Evolutionary conservation across 2,329 filamentous ascomycete species (phyloP).

Genomic region (Arthrobotrys megalospora): DNA sequence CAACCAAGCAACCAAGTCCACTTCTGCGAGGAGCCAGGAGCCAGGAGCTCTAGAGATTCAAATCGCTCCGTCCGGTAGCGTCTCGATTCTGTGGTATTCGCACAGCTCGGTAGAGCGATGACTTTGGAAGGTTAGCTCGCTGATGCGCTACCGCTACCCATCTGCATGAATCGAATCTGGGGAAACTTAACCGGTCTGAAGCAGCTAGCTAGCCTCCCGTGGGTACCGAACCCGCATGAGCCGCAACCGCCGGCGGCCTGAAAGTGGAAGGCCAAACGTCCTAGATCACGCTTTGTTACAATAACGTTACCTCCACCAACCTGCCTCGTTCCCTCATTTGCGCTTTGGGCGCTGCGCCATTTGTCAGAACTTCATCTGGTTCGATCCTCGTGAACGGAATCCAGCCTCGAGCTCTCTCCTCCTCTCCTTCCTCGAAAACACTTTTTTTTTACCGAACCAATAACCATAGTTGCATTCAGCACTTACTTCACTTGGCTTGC

Average conservation of each 20-base stretch:
- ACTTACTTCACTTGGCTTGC: neutral
- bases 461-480: neutral
- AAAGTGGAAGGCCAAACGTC: neutral
- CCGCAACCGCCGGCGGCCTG: constrained; percentile 3
- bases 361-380: constrained; percentile 15
- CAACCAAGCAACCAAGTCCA: too few relatives aligned
- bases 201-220: neutral
- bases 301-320: constrained; percentile 13
- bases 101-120: too few relatives aligned
- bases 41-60: too few relatives aligned
- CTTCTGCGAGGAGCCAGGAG: too few relatives aligned
- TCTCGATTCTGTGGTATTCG: too few relatives aligned
- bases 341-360: constrained; percentile 55
- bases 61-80: too few relatives aligned
- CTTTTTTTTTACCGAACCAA: constrained; percentile 1
- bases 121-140: too few relatives aligned
- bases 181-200: too few relatives aligned
- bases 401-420: neutral
- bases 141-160: too few relatives aligned
- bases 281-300: neutral
- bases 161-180: too few relatives aligned
- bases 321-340: neutral
- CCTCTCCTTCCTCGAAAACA: neutral
- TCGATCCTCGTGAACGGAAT: neutral
- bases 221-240: constrained; percentile 13